phyloP scores from a whole-genome alignment of 768 basidiomycete species.

The Boletus rubroflammeus region DNA sequence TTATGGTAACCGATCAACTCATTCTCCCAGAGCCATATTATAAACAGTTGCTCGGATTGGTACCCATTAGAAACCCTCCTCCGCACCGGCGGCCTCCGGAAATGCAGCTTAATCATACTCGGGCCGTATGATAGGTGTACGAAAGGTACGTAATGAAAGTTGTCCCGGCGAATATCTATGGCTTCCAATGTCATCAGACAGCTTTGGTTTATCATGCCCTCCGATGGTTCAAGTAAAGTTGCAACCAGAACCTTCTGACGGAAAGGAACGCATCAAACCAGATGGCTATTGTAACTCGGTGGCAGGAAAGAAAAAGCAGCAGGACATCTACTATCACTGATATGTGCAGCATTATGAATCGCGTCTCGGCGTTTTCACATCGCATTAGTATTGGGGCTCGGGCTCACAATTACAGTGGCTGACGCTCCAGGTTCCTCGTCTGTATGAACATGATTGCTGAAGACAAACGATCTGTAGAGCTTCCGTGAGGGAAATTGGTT shows the following conservation, averaged over 20 bases:
- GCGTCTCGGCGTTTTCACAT: not conserved
- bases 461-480: too few species aligned
- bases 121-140: not conserved
- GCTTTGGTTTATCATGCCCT: not conserved
- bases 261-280: not conserved
- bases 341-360: too few species aligned
- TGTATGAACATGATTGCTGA: not conserved
- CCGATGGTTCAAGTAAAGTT: not conserved
- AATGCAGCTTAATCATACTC: not conserved
- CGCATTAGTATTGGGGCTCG: not conserved
- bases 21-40: constrained; percentile 1
- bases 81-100: not conserved
- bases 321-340: not conserved
- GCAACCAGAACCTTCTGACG: not conserved
- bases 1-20: not conserved
- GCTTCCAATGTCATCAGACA: not conserved
- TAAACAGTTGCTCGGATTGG: not conserved
- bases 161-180: not conserved
- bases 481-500: not conserved
- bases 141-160: not conserved
- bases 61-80: not conserved
- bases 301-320: not conserved
- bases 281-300: not conserved
- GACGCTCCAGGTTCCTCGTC: not conserved
- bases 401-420: not conserved